Evolutionary conservation across 768 basidiomycete species (phyloP).

Genomic region (Xerocomellus chrysenteron): DNA sequence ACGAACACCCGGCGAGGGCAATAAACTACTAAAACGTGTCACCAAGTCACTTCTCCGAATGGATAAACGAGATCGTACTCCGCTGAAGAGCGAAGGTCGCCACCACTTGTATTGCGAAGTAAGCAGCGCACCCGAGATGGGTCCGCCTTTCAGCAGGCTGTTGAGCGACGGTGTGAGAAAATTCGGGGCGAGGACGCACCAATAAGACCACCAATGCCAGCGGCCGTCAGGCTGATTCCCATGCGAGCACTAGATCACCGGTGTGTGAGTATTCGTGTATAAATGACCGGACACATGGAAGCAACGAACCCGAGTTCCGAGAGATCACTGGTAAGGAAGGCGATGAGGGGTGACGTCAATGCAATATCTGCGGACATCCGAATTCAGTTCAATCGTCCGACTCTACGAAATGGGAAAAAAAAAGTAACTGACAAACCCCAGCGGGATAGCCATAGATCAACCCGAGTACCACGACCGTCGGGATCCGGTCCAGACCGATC

Average conservation of each 20-base stretch:
- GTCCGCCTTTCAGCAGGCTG: conserved; percentile 39
- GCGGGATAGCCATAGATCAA: conserved; percentile 48
- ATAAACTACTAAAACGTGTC: no score
- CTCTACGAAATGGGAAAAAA: background rate
- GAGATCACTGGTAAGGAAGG: conserved; percentile 43
- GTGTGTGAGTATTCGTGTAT: background rate
- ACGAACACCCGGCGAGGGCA: no score
- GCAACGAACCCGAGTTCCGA: conserved; percentile 50
- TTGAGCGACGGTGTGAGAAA: background rate
- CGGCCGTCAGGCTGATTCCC: conserved; percentile 15
- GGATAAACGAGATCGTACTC: conserved; percentile 24
- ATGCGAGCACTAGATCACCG: conserved; percentile 23
- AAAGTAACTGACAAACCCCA: conserved; percentile 36
- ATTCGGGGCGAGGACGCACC: conserved; percentile 11
- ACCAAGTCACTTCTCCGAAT: no score
- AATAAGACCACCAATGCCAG: conserved; percentile 20
- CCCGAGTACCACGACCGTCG: conserved; percentile 40
- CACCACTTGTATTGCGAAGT: conserved; percentile 54
- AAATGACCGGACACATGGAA: background rate
- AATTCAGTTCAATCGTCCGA: background rate
- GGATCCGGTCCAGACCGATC: conserved; percentile 37
- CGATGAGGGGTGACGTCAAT: conserved; percentile 42
- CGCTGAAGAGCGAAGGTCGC: conserved; percentile 51
- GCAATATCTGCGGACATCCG: conserved; percentile 32
- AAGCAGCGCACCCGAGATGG: conserved; percentile 59